Conservation (phyloP, 202 grass and related monocot species). For the Carex arenaria region DNA sequence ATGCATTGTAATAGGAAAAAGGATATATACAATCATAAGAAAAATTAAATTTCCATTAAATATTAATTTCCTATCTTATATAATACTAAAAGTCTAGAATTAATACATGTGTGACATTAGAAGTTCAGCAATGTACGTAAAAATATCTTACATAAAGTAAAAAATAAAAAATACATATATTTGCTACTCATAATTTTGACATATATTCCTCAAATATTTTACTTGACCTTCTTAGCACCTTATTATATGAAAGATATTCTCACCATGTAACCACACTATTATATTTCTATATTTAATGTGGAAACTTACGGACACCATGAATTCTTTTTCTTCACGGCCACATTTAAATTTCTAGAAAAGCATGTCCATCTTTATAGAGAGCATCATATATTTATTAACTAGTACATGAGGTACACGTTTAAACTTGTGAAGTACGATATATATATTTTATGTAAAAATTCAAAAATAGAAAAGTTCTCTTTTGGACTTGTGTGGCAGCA, state of each 20-base stretch:
- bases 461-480: no score
- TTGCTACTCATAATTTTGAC: not conserved
- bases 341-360: not conserved
- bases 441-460: slow-evolving; percentile 2
- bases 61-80: not conserved
- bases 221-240: not conserved
- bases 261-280: not conserved
- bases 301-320: not conserved
- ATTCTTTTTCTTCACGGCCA: not conserved
- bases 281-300: not conserved
- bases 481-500: not conserved
- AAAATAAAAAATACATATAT: not conserved
- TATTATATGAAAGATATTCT: not conserved
- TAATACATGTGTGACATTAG: not conserved
- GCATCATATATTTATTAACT: not conserved
- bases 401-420: slow-evolving; percentile 13
- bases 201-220: not conserved
- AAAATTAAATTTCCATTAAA: not conserved
- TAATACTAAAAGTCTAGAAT: not conserved
- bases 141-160: not conserved
- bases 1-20: no score
- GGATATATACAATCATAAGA: not conserved
- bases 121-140: not conserved
- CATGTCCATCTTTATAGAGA: not conserved
- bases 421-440: not conserved